phyloP scores from a whole-genome alignment of 2,329 filamentous ascomycete genomes.

The Fusarium zealandicum region DNA sequence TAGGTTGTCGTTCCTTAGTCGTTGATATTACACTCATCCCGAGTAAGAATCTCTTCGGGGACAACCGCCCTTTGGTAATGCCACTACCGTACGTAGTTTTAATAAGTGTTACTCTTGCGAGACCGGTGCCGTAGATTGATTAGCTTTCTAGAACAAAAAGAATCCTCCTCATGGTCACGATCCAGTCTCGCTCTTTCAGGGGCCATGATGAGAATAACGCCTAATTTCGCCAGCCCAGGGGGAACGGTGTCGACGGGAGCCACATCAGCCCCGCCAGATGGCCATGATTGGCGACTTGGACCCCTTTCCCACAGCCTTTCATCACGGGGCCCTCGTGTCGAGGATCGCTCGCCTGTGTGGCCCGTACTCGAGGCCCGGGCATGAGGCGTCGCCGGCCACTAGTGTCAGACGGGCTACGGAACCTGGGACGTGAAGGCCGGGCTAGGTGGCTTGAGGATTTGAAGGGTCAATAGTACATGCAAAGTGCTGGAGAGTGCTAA shows the following conservation, averaged over 20 bases:
- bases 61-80: not conserved
- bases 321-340: slow-evolving; percentile 39
- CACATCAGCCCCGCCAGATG: slow-evolving; percentile 33
- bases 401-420: not conserved
- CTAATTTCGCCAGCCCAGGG: slow-evolving; percentile 36
- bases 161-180: not conserved
- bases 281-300: slow-evolving; percentile 29
- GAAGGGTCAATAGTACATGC: not conserved
- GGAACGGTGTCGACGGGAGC: slow-evolving; percentile 41
- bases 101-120: not conserved
- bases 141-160: slow-evolving; percentile 12
- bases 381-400: slow-evolving; percentile 13
- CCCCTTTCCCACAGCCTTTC: slow-evolving; percentile 33
- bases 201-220: slow-evolving; percentile 16
- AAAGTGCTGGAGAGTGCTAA: no score
- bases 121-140: slow-evolving; percentile 10
- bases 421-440: not conserved
- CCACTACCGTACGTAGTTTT: no score
- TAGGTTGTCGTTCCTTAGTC: no score
- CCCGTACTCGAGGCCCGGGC: slow-evolving; percentile 14
- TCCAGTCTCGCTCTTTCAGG: slow-evolving; percentile 5
- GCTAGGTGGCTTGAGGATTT: not conserved
- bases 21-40: not conserved
- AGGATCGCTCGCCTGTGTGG: slow-evolving; percentile 35
- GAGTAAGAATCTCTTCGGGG: not conserved